phyloP scores from a whole-genome alignment of 108 stramenopile species.

The Mayamaea pseudoterrestris region DNA sequence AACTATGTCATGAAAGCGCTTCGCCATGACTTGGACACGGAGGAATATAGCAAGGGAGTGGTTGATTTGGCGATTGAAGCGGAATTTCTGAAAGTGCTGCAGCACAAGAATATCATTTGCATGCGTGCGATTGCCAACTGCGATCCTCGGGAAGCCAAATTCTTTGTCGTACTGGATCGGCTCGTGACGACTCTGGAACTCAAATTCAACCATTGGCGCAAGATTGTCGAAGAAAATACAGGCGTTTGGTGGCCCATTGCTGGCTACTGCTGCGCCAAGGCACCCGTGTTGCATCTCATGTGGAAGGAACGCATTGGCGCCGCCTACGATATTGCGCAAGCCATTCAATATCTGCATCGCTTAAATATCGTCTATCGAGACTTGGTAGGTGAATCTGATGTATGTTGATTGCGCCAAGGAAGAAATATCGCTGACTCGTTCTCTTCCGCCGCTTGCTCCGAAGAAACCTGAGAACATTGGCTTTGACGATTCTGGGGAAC shows the following conservation, averaged over 20 bases:
- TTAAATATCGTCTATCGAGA: conserved; percentile 69
- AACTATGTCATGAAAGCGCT: conserved; percentile 67
- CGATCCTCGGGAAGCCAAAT: conserved; percentile 62
- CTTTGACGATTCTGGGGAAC: conserved; percentile 38
- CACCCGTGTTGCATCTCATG: conserved; percentile 46
- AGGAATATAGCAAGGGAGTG: conserved; percentile 75
- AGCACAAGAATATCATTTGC: conserved; percentile 67
- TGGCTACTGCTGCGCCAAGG: conserved; percentile 72
- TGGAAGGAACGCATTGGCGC: conserved; percentile 68
- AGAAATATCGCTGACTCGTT: neutral
- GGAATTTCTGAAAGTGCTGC: conserved; percentile 44
- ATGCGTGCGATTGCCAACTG: conserved; percentile 70
- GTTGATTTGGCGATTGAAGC: conserved; percentile 82
- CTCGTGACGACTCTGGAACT: conserved; percentile 58
- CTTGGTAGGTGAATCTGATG: too few relatives aligned
- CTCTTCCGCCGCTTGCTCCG: neutral
- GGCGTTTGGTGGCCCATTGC: conserved; percentile 43
- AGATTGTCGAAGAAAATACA: conserved; percentile 39
- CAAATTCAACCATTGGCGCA: conserved; percentile 60
- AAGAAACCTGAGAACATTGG: conserved; percentile 49
- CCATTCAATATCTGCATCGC: conserved; percentile 66
- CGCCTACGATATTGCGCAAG: conserved; percentile 55
- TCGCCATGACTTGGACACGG: conserved; percentile 64
- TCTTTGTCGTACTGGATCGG: conserved; percentile 74
- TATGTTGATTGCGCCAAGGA: neutral